These are phyloP conservation scores for Botrytis galanthina DNA, from an alignment of 2,329 filamentous ascomycete genomes.

Conservation along the genomic window DNA sequence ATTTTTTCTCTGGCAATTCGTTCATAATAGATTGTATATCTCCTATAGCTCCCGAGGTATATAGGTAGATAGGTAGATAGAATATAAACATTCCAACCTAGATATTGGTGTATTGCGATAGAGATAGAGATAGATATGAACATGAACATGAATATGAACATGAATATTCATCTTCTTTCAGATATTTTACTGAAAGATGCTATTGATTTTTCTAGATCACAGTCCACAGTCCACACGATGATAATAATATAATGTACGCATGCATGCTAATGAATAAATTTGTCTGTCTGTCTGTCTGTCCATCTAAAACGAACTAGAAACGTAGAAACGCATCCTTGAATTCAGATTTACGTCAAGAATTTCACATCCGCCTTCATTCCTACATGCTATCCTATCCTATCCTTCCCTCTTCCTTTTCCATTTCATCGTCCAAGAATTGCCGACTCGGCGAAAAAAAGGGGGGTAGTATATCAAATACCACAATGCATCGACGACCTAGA, in stretches of 20 bases:
- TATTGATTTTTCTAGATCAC: too few species aligned
- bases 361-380: background rate
- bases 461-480: constrained; percentile 1
- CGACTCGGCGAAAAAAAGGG: background rate
- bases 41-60: too few species aligned
- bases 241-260: background rate
- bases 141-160: too few species aligned
- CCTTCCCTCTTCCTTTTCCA: background rate
- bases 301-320: background rate
- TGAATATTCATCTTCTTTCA: too few species aligned
- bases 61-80: too few species aligned
- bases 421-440: background rate
- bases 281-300: background rate
- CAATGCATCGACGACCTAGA: background rate
- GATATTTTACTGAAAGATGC: too few species aligned
- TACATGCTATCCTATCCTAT: background rate
- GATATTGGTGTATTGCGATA: too few species aligned
- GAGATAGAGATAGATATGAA: too few species aligned
- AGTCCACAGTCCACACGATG: background rate
- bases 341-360: background rate
- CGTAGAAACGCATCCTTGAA: background rate
- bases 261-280: background rate
- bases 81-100: too few species aligned
- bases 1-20: too few species aligned
- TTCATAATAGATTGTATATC: too few species aligned